phyloP scores from a whole-genome alignment of 73 alveolate genomes.

The Paramecium pentaurelia region DNA sequence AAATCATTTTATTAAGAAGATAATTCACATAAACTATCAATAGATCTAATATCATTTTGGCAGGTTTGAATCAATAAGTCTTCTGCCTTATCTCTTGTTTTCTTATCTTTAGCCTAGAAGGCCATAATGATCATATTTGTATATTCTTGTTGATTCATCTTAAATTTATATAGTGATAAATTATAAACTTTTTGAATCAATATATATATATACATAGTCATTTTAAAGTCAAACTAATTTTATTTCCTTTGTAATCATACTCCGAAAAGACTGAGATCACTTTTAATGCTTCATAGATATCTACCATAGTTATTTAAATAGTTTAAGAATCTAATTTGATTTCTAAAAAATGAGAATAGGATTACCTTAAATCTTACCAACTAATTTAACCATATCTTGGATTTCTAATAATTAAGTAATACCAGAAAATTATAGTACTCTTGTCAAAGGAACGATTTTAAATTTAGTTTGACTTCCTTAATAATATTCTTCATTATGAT shows the following conservation, averaged over 20 bases:
- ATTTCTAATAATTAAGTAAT: neutral
- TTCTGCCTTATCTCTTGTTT: neutral
- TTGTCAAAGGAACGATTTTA: neutral
- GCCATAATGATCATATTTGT: neutral
- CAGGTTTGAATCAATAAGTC: neutral
- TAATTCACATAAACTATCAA: neutral
- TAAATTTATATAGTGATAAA: neutral
- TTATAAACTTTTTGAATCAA: neutral
- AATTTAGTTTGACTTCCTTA: neutral
- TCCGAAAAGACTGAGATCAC: constrained; percentile 36
- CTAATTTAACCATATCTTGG: neutral
- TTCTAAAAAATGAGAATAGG: neutral
- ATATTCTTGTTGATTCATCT: neutral
- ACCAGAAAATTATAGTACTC: neutral
- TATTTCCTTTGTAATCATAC: constrained; percentile 22
- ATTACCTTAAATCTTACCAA: constrained; percentile 32
- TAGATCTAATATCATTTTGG: neutral
- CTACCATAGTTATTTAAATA: neutral
- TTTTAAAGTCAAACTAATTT: neutral
- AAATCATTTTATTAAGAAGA: neutral
- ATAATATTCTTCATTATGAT: neutral
- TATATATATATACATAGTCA: neutral
- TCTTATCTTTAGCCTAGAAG: neutral
- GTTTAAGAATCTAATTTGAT: neutral
- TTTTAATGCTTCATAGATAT: constrained; percentile 4